Evolutionary conservation across 2,329 filamentous ascomycete species (phyloP), one percentile per base, ranked within the genome.

Genomic region (Thielaviopsis euricoi): DNA sequence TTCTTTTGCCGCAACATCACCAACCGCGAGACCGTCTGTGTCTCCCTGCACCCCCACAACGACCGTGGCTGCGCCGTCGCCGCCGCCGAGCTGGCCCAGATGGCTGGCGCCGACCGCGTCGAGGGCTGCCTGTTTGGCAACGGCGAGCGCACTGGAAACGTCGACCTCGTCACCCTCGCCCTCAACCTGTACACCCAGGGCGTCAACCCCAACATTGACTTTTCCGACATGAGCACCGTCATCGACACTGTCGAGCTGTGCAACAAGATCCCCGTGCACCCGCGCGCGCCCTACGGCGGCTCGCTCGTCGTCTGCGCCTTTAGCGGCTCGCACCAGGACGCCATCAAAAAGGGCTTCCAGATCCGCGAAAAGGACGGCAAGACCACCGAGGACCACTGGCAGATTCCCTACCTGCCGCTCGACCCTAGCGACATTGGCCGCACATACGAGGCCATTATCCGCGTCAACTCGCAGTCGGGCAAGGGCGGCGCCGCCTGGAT

Each of bases 381-480:
- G 52, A 74, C 71, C 5, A 74, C 78, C 66, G 81, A 91, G 58
- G 81, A 83, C 66, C 74, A 73, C 48, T 97, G 91, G 91, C 75
- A 87, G 64, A 78, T 96, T 46, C 91, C 91, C 0, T 97, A 97
- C 68, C 83, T 97, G 53, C 91, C 91, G 13, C 79, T 97, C 65
- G 91, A 97, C 67, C 91, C 91, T 5, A 79, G 86, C 66, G 91
- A 97, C 67, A 95, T 97, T 63, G 91, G 91, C 55, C 83, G 91
- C 59, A 96, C 85, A n/a, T 97, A 97, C 79, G 90, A 97, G 72
- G 91, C 91, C 60, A 86, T 97, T 67, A 97, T 97, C 68, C 87
- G 91, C 61, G 91, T 97, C 79, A 98, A 97, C 76, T 95, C 88
- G 19, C 91, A 97, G 70, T 88, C 83, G 65, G 91, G 91, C 63